These are phyloP conservation scores for Crucihimalaya himalaica DNA, from an alignment of 345 rosid genomes.

Conservation along the genomic window DNA sequence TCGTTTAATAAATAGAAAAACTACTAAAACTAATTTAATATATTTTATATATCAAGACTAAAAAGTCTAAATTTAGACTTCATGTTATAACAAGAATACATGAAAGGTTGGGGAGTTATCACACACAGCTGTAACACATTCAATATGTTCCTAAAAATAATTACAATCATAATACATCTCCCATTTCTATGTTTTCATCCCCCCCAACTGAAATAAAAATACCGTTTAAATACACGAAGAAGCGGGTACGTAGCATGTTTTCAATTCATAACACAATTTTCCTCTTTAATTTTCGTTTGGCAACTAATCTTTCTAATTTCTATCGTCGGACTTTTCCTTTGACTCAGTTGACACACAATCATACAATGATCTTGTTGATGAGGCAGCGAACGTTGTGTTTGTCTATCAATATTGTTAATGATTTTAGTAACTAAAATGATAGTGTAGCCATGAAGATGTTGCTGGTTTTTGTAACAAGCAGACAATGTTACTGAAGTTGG, in stretches of 20 bases:
- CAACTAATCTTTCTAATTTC: not conserved
- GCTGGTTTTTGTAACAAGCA: too few species aligned
- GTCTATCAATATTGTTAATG: too few species aligned
- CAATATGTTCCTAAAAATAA: constrained; percentile 19
- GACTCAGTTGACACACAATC: too few species aligned
- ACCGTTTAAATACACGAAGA: not conserved
- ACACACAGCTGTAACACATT: constrained; percentile 29
- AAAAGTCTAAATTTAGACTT: too few species aligned
- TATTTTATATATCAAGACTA: not conserved
- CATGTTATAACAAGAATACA: constrained; percentile 16
- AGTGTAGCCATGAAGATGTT: too few species aligned
- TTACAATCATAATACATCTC: constrained; percentile 8
- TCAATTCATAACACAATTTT: too few species aligned
- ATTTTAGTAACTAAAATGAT: too few species aligned
- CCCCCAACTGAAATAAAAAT: not conserved
- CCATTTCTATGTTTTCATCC: constrained; percentile 1
- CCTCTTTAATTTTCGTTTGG: not conserved
- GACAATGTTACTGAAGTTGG: too few species aligned
- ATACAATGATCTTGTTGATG: too few species aligned
- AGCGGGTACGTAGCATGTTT: not conserved
- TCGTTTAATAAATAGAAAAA: not conserved
- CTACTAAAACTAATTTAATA: not conserved
- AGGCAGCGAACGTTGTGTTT: too few species aligned
- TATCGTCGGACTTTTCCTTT: not conserved
- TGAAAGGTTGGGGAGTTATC: constrained; percentile 27